phyloP scores from a whole-genome alignment of 345 rosid genomes.

The Euphorbia lathyris region DNA sequence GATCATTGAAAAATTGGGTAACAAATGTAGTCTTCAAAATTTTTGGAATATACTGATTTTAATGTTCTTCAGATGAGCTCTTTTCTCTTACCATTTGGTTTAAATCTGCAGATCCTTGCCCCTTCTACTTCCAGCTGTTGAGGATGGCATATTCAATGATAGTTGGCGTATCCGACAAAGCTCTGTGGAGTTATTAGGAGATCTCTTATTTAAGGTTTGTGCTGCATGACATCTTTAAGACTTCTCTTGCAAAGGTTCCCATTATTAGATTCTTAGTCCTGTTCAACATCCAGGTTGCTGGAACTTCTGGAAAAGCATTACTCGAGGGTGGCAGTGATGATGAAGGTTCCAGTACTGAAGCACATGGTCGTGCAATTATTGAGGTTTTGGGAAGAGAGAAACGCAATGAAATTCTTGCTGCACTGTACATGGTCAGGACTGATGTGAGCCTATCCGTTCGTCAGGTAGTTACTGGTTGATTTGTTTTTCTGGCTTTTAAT shows the following conservation, averaged over 20 bases:
- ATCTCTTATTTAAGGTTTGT: conserved; percentile 85
- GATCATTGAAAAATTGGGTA: neutral
- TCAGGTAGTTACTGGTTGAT: conserved; percentile 55
- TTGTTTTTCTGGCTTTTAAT: neutral
- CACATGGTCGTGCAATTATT: conserved; percentile 97
- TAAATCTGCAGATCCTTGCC: conserved; percentile 67
- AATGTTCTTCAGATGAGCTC: neutral
- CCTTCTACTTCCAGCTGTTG: conserved; percentile 98
- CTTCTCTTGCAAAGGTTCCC: neutral
- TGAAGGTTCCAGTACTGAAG: conserved; percentile 99
- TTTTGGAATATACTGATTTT: neutral
- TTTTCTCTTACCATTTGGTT: conserved; percentile 1
- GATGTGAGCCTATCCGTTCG: conserved; percentile 94
- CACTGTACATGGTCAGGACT: conserved; percentile 93
- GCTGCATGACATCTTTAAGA: conserved; percentile 2
- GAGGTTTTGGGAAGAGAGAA: conserved; percentile 93
- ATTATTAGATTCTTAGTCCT: neutral
- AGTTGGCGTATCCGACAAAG: conserved; percentile 99
- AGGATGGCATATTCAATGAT: conserved; percentile 96
- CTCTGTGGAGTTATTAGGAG: conserved; percentile 96
- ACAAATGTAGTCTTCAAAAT: neutral
- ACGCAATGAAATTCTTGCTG: conserved; percentile 98
- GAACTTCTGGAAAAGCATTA: conserved; percentile 95
- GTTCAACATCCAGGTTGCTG: conserved; percentile 69
- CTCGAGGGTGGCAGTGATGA: conserved; percentile 99